These are phyloP conservation scores for Zopfia rhizophila DNA, from an alignment of 2,329 filamentous ascomycete species.

Conservation along the genomic window DNA sequence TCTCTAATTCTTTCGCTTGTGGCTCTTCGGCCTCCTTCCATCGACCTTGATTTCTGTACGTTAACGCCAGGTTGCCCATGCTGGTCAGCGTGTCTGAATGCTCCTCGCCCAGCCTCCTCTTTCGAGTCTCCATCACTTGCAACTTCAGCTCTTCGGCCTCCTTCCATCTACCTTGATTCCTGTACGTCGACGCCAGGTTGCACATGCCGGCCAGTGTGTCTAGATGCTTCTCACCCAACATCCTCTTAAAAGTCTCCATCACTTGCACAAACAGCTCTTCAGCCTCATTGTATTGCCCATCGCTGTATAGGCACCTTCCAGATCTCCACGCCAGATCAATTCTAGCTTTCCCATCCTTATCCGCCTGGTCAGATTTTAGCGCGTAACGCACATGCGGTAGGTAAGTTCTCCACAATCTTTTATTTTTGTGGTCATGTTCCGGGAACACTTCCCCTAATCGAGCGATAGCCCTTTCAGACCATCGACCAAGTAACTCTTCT, in stretches of 20 bases:
- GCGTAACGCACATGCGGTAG: slow-evolving; percentile 38
- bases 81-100: slow-evolving; percentile 14
- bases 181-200: too few species aligned
- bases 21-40: slow-evolving; percentile 7
- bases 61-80: slow-evolving; percentile 8
- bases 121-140: slow-evolving; percentile 7
- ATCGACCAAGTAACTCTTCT: slow-evolving; percentile 22
- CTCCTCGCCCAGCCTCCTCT: slow-evolving; percentile 5
- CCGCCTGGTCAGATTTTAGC: slow-evolving; percentile 12
- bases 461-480: slow-evolving; percentile 22
- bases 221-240: slow-evolving; percentile 7
- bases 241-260: background rate
- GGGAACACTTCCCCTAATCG: slow-evolving; percentile 37
- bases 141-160: slow-evolving; percentile 3
- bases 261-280: background rate
- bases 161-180: slow-evolving; percentile 1
- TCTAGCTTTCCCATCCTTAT: too few species aligned
- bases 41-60: background rate
- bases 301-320: too few species aligned
- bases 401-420: slow-evolving; percentile 36
- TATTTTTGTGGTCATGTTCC: slow-evolving; percentile 22
- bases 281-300: background rate
- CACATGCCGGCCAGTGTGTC: slow-evolving; percentile 10
- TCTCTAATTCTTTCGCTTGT: too few species aligned
- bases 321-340: too few species aligned